Conservation (phyloP, 1,284 basidiomycete species). For the Boletellus deceptivus region DNA sequence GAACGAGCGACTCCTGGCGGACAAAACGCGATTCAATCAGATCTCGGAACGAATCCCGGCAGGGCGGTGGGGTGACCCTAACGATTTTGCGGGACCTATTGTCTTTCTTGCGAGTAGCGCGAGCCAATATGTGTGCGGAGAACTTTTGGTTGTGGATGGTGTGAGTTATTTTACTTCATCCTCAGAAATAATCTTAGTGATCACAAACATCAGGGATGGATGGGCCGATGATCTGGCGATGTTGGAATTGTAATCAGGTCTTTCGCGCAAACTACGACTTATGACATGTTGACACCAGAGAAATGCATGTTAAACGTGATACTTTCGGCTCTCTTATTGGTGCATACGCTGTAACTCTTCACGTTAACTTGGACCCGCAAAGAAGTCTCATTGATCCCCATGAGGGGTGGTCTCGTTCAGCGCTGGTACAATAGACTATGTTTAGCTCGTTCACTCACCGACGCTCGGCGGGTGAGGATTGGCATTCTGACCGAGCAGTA, state of each 20-base stretch:
- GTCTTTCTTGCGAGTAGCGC: constrained; percentile 89
- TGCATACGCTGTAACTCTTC: constrained; percentile 16
- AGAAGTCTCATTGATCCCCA: constrained; percentile 16
- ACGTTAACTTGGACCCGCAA: constrained; percentile 1
- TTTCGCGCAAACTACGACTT: constrained; percentile 2
- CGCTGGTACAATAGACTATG: neutral
- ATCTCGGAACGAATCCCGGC: constrained; percentile 94
- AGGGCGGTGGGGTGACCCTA: constrained; percentile 84
- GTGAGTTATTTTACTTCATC: constrained; percentile 37
- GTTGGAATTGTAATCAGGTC: constrained; percentile 2
- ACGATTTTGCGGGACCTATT: constrained; percentile 87
- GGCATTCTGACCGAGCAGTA: neutral
- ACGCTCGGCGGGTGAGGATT: too few relatives aligned
- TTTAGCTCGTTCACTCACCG: neutral
- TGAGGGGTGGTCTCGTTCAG: neutral
- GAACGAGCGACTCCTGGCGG: constrained; percentile 77
- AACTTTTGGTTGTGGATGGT: constrained; percentile 78
- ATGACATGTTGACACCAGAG: constrained; percentile 2
- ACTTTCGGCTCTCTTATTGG: constrained; percentile 14
- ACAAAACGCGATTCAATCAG: constrained; percentile 76
- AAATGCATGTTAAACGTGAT: constrained; percentile 4
- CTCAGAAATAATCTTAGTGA: constrained; percentile 13
- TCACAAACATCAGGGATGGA: constrained; percentile 52
- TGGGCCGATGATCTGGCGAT: constrained; percentile 48
- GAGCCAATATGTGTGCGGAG: constrained; percentile 89